A percentile compares a stretch with the other conserved stretches of the same genome.
Conservation (phyloP, 768 basidiomycete genomes). For the Trametes elegans region DNA sequence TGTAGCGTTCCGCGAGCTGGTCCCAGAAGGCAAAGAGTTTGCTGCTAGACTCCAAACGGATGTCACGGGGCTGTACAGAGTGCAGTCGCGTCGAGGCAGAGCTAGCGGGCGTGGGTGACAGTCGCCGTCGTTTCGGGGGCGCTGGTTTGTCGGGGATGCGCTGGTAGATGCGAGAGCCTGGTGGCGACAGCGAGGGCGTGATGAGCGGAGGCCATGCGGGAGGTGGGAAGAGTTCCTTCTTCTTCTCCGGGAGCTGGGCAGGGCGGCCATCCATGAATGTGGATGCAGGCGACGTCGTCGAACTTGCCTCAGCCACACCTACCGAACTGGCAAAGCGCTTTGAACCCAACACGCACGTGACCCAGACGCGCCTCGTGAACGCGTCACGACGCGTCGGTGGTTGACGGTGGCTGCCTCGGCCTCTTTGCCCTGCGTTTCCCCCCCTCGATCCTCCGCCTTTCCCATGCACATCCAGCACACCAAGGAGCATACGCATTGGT, state of each 20-base stretch:
- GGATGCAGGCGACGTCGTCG: conserved; percentile 1
- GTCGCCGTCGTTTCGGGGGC: conserved; percentile 49
- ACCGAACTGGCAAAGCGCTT: conserved; percentile 1
- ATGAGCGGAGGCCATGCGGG: conserved; percentile 33
- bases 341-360: conserved; percentile 19
- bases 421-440: neutral
- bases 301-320: conserved; percentile 1
- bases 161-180: conserved; percentile 32
- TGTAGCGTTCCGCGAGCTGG: conserved; percentile 65
- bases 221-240: conserved; percentile 2
- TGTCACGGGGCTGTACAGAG: conserved; percentile 31
- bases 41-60: conserved; percentile 53
- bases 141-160: conserved; percentile 30
- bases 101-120: conserved; percentile 40
- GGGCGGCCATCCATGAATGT: conserved; percentile 15
- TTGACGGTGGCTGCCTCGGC: no score
- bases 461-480: no score
- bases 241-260: neutral
- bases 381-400: conserved; percentile 11
- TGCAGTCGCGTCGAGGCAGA: conserved; percentile 23
- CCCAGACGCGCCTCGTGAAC: neutral
- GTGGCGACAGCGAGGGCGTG: conserved; percentile 55
- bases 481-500: no score
- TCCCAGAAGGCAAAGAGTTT: conserved; percentile 66
- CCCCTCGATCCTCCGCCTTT: no score